Evolutionary conservation across 2,329 filamentous ascomycete genomes (phyloP).

Genomic region (Chaetothyriales sp.): DNA sequence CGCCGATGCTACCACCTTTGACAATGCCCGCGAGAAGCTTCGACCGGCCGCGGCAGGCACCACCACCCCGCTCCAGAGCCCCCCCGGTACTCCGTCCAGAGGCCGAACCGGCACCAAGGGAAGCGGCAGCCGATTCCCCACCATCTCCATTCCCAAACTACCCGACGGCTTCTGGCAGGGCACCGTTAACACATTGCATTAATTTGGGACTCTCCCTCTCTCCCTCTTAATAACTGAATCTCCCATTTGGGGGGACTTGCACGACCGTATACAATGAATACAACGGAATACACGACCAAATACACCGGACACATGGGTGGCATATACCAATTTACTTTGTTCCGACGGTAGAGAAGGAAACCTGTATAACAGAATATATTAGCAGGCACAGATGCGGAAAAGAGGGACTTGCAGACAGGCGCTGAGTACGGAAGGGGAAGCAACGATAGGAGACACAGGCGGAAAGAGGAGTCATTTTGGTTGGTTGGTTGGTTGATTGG

Average conservation of each 20-base stretch:
- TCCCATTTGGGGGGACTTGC: not conserved
- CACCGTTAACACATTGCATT: conserved; percentile 15
- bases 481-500: too few species aligned
- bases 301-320: not conserved
- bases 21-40: conserved; percentile 14
- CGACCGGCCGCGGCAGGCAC: conserved; percentile 2
- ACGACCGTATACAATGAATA: not conserved
- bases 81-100: conserved; percentile 4
- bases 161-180: conserved; percentile 15
- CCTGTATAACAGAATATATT: not conserved
- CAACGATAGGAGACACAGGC: not conserved
- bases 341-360: not conserved
- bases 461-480: not conserved
- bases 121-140: conserved; percentile 13
- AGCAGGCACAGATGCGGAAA: not conserved
- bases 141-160: conserved; percentile 16
- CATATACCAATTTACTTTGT: not conserved
- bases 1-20: conserved; percentile 17
- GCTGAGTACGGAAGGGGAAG: not conserved
- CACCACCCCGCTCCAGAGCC: conserved; percentile 9
- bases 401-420: not conserved
- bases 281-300: not conserved
- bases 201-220: not conserved
- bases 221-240: not conserved
- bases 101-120: conserved; percentile 3